Evolutionary conservation across 495 filamentous ascomycete genomes (phyloP).

Genomic region (Schizothecium vesticola): DNA sequence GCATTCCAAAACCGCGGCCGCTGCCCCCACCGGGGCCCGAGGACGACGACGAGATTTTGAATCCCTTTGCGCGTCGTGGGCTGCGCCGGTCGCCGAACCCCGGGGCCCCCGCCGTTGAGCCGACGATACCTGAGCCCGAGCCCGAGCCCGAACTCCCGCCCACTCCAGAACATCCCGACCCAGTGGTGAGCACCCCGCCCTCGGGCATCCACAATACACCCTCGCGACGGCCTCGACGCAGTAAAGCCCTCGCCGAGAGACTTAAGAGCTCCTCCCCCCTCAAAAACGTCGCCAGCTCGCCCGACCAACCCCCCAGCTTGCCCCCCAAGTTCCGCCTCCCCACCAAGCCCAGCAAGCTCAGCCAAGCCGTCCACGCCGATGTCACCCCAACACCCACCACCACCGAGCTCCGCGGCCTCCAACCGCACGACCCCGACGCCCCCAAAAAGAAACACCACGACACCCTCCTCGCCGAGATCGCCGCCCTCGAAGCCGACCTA

Average conservation of each 20-base stretch:
- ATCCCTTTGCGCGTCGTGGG: constrained; percentile 35
- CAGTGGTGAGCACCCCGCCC: constrained; percentile 46
- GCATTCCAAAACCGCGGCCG: constrained; percentile 33
- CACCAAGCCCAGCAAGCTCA: constrained; percentile 1
- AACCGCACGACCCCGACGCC: constrained; percentile 32
- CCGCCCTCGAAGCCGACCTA: constrained; percentile 34
- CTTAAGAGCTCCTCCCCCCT: constrained; percentile 42
- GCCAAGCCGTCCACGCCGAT: background rate
- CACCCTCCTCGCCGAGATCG: constrained; percentile 34
- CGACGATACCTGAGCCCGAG: constrained; percentile 30
- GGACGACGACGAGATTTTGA: constrained; percentile 41
- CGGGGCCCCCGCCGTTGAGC: background rate
- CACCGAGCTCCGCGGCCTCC: constrained; percentile 30
- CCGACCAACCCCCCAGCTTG: background rate
- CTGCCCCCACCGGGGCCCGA: constrained; percentile 35
- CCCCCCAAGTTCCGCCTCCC: constrained; percentile 1
- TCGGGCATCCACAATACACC: constrained; percentile 51
- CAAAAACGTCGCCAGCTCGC: constrained; percentile 26
- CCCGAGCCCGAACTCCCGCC: constrained; percentile 66
- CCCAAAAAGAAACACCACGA: constrained; percentile 37
- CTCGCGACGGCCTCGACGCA: constrained; percentile 38
- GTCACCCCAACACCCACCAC: constrained; percentile 7
- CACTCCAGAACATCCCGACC: constrained; percentile 58
- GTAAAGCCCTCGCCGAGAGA: constrained; percentile 33
- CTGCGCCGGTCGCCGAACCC: constrained; percentile 23